Evolutionary conservation across 495 filamentous ascomycete genomes (phyloP), one percentile per base, ranked within the genome.

Genomic region (Achaetomiella virescens): DNA sequence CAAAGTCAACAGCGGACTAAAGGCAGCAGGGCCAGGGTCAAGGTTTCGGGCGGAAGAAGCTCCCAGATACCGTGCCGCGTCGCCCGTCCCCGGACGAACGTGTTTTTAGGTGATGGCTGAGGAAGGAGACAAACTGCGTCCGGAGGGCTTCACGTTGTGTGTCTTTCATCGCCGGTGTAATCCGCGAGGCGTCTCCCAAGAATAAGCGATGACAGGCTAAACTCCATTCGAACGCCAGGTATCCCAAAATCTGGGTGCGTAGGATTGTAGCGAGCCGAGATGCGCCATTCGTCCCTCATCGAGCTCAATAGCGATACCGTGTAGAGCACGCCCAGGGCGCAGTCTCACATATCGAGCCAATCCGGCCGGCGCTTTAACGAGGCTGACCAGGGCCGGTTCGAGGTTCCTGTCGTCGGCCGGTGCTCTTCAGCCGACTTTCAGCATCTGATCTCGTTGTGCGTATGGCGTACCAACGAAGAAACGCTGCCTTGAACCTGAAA

Each of bases 51-150:
- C 54, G 57, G 42, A 60, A 44, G 35, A 42, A 27, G 18, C 20
- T 42, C 38, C 14, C 49, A 54, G 54, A 51, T 52, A 55, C 57
- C 53, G 53, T 63, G 57, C 61, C 61, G 57, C 15, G 36, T 11
- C 42, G 20, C 21, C 31, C 15, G 11, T 42, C 27, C 24, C 41
- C 50, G 18, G 6, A 44, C n/a, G n/a, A 55, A n/a, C 35, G 12
- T 18, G 33, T 33, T 21, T 12, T 1, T 25, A 38, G 12, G 25
- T 22, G 36, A 25, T 47, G 44, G 25, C 40, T 57, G 50, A 44
- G 50, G 37, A 57, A 5, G 27, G 36, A 58, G 17, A 44, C 37
- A 36, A 20, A 33, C 25, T 43, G 46, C 17, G 24, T 10, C 29
- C 33, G 40, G 8, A 9, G 27, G 9, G 27, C 5, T 31, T 31